phyloP scores from a whole-genome alignment of 129 eudicot genomes.

The Deinandra increscens region DNA sequence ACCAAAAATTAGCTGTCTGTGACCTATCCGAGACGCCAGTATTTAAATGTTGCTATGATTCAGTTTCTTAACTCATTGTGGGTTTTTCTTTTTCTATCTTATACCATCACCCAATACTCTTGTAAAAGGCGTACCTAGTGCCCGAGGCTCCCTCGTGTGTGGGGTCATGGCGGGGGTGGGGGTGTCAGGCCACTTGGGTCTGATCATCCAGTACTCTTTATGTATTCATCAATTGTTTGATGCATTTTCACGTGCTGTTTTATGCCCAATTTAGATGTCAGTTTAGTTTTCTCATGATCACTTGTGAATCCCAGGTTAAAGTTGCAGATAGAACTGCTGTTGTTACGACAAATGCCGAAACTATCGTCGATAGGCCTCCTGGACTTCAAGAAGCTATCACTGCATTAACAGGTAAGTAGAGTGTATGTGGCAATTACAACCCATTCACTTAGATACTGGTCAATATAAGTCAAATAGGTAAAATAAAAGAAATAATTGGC shows the following conservation, averaged over 20 bases:
- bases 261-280: conserved; percentile 6
- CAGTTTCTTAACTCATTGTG: not conserved
- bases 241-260: not conserved
- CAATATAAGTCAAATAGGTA: not conserved
- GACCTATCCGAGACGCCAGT: not conserved
- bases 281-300: not conserved
- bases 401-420: conserved; percentile 52
- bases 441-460: not conserved
- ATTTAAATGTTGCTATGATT: not conserved
- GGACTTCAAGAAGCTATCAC: conserved; percentile 89
- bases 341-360: conserved; percentile 77
- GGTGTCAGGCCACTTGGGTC: no score
- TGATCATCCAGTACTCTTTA: no score
- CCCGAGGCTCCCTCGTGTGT: no score
- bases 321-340: conserved; percentile 77
- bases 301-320: conserved; percentile 54
- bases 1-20: not conserved
- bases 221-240: conserved; percentile 1
- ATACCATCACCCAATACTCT: conserved; percentile 3
- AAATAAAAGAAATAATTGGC: not conserved
- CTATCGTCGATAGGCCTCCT: conserved; percentile 63
- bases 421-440: not conserved
- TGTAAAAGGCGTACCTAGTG: no score
- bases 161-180: no score
- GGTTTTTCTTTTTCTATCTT: not conserved